Percentiles rank a stretch among this genome's conserved stretches.
Evolutionary conservation across 2,329 filamentous ascomycete genomes (phyloP).

Genomic region (Aspergillus sp.): DNA sequence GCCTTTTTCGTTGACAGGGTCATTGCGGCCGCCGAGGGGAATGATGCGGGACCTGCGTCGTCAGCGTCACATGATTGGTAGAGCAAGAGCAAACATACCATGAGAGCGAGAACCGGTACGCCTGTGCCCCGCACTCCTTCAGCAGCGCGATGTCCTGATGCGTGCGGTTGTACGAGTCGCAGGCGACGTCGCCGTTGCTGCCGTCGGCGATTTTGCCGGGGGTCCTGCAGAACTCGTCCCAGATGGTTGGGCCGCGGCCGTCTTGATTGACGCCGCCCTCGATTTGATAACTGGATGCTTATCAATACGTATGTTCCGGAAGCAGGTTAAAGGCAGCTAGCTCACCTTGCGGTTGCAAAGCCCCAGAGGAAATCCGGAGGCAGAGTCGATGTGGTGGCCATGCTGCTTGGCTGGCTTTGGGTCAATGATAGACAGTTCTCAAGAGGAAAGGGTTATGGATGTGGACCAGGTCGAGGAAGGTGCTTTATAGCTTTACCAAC

Average conservation of each 20-base stretch:
- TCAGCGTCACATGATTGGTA: neutral
- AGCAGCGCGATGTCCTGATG: slow-evolving; percentile 68
- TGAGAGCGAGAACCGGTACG: slow-evolving; percentile 77
- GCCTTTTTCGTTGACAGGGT: slow-evolving; percentile 70
- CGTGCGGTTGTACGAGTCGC: slow-evolving; percentile 77
- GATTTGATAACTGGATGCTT: slow-evolving; percentile 89
- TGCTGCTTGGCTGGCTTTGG: slow-evolving; percentile 5
- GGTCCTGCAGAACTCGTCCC: slow-evolving; percentile 78
- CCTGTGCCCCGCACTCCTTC: slow-evolving; percentile 61
- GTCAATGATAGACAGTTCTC: neutral
- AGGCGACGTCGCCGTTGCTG: slow-evolving; percentile 65
- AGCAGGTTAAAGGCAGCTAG: too few relatives aligned
- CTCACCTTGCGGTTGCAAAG: slow-evolving; percentile 65
- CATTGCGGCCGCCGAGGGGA: slow-evolving; percentile 71
- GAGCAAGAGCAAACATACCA: slow-evolving; percentile 37
- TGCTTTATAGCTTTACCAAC: too few relatives aligned
- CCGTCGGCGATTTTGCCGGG: slow-evolving; percentile 76
- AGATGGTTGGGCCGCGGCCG: slow-evolving; percentile 73
- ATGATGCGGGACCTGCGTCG: slow-evolving; percentile 59
- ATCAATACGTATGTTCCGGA: too few relatives aligned
- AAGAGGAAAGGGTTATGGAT: neutral
- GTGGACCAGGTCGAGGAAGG: slow-evolving; percentile 2
- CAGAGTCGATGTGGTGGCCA: slow-evolving; percentile 32
- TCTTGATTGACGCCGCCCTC: slow-evolving; percentile 67
- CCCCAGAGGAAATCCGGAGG: slow-evolving; percentile 68